These are phyloP conservation scores for Cladorrhinum sp. DNA, from an alignment of 2,329 filamentous ascomycete species.

Conservation along the genomic window DNA sequence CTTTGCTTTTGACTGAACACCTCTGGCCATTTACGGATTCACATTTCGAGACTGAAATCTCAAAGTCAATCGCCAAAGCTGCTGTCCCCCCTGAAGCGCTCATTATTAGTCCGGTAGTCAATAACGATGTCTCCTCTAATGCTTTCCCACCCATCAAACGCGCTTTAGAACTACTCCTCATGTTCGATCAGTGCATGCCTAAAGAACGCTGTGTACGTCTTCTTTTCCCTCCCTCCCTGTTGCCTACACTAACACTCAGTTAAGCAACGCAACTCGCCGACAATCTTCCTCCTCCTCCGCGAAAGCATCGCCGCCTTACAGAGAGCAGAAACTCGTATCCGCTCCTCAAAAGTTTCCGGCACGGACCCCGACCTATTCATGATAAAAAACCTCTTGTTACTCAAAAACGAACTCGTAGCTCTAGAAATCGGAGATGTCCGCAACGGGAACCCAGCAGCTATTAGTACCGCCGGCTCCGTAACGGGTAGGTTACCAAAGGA, in stretches of 20 bases:
- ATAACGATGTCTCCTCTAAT: conserved; percentile 52
- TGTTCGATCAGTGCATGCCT: conserved; percentile 64
- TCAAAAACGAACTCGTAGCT: conserved; percentile 93
- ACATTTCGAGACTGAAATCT: conserved; percentile 54
- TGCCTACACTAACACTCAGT: conserved; percentile 17
- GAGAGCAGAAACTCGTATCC: conserved; percentile 69
- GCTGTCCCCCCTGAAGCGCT: conserved; percentile 46
- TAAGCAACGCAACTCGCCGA: conserved; percentile 51
- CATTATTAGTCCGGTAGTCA: conserved; percentile 48
- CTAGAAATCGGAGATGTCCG: conserved; percentile 81
- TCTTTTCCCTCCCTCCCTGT: background rate
- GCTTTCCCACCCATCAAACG: conserved; percentile 57
- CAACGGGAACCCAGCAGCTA: conserved; percentile 30
- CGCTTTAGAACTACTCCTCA: conserved; percentile 55
- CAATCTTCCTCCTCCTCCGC: conserved; percentile 72
- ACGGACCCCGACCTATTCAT: conserved; percentile 86
- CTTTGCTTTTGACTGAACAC: conserved; percentile 53
- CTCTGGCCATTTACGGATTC: conserved; percentile 56
- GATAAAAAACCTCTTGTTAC: conserved; percentile 87
- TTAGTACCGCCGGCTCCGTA: background rate
- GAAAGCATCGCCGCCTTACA: conserved; percentile 84
- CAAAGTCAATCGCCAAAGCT: conserved; percentile 52
- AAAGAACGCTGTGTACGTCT: conserved; percentile 59
- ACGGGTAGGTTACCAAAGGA: conserved; percentile 38
- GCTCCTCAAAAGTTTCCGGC: conserved; percentile 50